Evolutionary conservation across 1,284 basidiomycete genomes (phyloP), one percentile per base, ranked within the genome.

Genomic region (Boletus smithii): DNA sequence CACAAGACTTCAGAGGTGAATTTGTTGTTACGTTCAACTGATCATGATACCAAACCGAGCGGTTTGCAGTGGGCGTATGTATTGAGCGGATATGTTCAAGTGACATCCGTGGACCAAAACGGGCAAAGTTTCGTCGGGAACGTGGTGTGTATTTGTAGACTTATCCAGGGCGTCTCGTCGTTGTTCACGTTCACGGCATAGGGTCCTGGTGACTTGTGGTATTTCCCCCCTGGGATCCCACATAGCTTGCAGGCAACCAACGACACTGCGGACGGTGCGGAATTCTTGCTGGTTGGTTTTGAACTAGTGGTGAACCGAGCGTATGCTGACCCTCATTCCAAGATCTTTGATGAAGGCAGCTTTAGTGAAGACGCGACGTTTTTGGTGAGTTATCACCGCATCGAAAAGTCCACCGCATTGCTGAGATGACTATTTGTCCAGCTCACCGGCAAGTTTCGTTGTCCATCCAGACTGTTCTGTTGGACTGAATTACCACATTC

Each of bases 101-200:
- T 90, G 31, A 75, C 83, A 0, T 66, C 80, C 1, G 75, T 88
- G 11, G 79, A 84, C 56, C 47, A 73, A 1, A 66, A 83, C 1
- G 85, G 86, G 3, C 74, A 73, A 50, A 87, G 83, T 63, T 85
- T 76, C 53, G 63, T 83, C 26, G 75, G 70, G 2, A 81, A 71
- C n/a, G 75, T 80, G 36, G 80, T 81, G 65, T 40, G 73, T 34
- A 38, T 44, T 37, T 23, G 2, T 48, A 22, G 14, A 31, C 11
- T 13, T 3, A n/a, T n/a, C n/a, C n/a, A 3, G 7, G 10, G 10
- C 5, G 8, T 32, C 4, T 9, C 7, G 1, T 30, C n/a, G 16
- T 30, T 24, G 16, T 31, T 33, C 20, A 43, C 4, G 20, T 14
- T 41, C 68, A 57, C 58, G 14, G n/a, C n/a, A 17, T 18, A 55